Evolutionary conservation across 2,329 filamentous ascomycete genomes (phyloP).

Genomic region (Cytospora chrysosperma): DNA sequence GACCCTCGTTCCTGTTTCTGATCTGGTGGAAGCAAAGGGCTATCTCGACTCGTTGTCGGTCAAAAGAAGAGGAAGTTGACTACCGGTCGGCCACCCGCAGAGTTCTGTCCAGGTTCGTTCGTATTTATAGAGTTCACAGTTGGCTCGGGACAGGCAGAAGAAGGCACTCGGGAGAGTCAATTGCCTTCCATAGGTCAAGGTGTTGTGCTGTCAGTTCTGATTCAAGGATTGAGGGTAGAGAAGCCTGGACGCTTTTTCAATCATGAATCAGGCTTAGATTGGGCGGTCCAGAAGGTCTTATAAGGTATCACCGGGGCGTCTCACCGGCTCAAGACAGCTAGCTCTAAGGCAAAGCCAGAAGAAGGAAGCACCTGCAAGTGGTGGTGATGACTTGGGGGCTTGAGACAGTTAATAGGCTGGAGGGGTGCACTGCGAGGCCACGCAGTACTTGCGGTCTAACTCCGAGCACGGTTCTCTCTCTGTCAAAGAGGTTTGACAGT

Average conservation of each 20-base stretch:
- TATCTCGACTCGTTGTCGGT: constrained; percentile 3
- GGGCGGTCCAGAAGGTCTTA: constrained; percentile 18
- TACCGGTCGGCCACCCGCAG: background rate
- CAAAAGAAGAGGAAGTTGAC: background rate
- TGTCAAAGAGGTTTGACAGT: background rate
- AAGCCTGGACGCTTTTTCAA: background rate
- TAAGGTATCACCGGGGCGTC: background rate
- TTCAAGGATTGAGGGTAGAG: background rate
- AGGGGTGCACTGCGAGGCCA: background rate
- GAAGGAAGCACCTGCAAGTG: constrained; percentile 6
- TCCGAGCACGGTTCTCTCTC: constrained; percentile 2
- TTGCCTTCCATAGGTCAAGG: background rate
- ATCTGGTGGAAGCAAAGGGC: constrained; percentile 4
- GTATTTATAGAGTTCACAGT: background rate
- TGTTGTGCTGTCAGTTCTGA: background rate
- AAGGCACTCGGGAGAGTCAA: background rate
- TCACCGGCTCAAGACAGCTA: background rate
- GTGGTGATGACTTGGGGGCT: constrained; percentile 5
- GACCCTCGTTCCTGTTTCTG: constrained; percentile 18
- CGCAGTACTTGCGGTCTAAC: constrained; percentile 4
- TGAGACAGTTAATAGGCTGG: constrained; percentile 15
- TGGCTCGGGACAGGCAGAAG: constrained; percentile 1
- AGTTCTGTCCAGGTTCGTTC: background rate
- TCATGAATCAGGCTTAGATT: background rate
- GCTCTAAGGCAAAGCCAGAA: constrained; percentile 5